Base-by-base conservation (phyloP, 2,329 filamentous ascomycete species). In the Fusarium nanum region DNA sequence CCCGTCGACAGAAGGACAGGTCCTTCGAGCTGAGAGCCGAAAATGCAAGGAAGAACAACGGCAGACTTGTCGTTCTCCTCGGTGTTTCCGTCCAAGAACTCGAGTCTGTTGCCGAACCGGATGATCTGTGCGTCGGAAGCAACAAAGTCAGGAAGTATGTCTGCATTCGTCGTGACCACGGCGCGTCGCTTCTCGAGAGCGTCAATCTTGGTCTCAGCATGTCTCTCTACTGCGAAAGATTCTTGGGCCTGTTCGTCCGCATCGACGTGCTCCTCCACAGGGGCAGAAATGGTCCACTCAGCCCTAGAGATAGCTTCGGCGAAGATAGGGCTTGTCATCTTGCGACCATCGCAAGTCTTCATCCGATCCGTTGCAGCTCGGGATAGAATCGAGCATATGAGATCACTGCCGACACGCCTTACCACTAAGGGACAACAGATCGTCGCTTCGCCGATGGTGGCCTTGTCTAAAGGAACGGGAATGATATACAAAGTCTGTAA, bases 351-450 rank as follows among this genome's bases (percentile, higher is more conserved):
- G 4, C 61, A 66, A 18, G 47, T 34, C 47, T 60, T 66, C 4
- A 32, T 7, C 0, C 7, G 18, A 4, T 66, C 63, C 0, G 55
- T 60, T 0, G 61, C 48, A 0, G 61, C 63, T 5, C 37, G 58
- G 1, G 61, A 25, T 12, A 66, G 22, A 0, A 66, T 55, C 5
- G 63, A 66, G 47, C 61, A 66, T 3, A 66, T 30, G 1, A 66
- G 45, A 6, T 47, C 44, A 27, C 28, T n/a, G 0, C n/a, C 10
- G 16, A 49, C 63, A 0, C 61, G 55, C 30, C 60, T 66, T 0
- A 66, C 37, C 8, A 66, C 63, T 6, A 66, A 4, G 8, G 63
- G 63, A 13, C 63, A 66, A n/a, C 63, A 66, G 1, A 66, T 42
- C 0, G 47, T 66, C 0, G 63, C 63, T 5, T 66, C 61, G 1